These are phyloP conservation scores for Nadsonia commutata DNA, from an alignment of 1,139 yeast genomes.

Conservation along the genomic window DNA sequence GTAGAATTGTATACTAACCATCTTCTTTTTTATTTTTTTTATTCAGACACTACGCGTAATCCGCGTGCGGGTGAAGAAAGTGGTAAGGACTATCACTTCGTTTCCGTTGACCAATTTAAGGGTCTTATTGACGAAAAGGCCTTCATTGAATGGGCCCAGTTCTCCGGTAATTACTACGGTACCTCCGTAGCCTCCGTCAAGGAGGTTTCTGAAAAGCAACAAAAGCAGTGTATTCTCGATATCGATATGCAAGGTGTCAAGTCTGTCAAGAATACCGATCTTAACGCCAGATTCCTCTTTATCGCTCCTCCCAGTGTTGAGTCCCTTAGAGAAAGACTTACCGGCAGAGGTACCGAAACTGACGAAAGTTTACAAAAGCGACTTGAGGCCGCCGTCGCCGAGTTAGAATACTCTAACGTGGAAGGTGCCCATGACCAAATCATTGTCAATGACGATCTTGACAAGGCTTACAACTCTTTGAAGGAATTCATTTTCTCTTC, in stretches of 20 bases:
- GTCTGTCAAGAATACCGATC: constrained; percentile 66
- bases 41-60: constrained; percentile 66
- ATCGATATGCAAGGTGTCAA: constrained; percentile 99
- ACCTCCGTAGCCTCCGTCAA: constrained; percentile 77
- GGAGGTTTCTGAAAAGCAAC: constrained; percentile 41
- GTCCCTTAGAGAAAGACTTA: constrained; percentile 54
- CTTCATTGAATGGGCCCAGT: constrained; percentile 96
- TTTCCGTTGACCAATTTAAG: constrained; percentile 65
- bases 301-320: constrained; percentile 88
- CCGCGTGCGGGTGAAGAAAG: constrained; percentile 88
- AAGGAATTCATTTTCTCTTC: constrained; percentile 37
- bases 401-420: constrained; percentile 72
- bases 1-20: background rate
- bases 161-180: constrained; percentile 95
- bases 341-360: constrained; percentile 89
- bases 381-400: constrained; percentile 72
- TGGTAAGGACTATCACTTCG: constrained; percentile 83
- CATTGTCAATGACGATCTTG: constrained; percentile 83
- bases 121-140: constrained; percentile 53
- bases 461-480: constrained; percentile 70
- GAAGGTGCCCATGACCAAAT: constrained; percentile 82
- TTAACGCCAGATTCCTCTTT: constrained; percentile 76
- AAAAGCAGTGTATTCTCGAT: constrained; percentile 70
- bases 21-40: background rate
- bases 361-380: constrained; percentile 71